phyloP scores from a whole-genome alignment of 2,329 filamentous ascomycete species.

The Trichoderma sp. region DNA sequence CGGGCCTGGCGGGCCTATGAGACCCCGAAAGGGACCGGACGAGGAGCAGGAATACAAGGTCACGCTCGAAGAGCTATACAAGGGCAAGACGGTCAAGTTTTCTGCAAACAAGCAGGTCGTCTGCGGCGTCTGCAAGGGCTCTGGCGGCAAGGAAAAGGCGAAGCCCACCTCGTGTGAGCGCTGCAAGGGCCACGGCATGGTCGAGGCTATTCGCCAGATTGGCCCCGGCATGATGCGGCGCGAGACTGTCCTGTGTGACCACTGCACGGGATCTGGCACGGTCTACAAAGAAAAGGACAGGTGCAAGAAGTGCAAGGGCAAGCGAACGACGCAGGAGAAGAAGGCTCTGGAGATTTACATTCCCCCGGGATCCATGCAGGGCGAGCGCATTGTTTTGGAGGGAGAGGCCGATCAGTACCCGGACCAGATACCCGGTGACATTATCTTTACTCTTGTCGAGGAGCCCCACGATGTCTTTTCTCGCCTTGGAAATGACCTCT shows the following conservation, averaged over 20 bases:
- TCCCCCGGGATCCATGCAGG: constrained; percentile 78
- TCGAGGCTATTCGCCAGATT: constrained; percentile 75
- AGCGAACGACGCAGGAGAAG: constrained; percentile 78
- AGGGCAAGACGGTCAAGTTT: constrained; percentile 97
- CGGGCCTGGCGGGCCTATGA: constrained; percentile 48
- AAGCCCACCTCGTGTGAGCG: constrained; percentile 78
- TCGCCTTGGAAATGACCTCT: constrained; percentile 79
- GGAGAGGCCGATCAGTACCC: constrained; percentile 93
- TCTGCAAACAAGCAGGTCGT: constrained; percentile 91
- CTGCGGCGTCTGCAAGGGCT: constrained; percentile 82
- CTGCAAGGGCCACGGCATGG: constrained; percentile 77
- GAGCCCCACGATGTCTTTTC: constrained; percentile 77
- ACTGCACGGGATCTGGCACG: constrained; percentile 80
- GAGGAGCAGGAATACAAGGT: constrained; percentile 92
- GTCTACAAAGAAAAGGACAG: constrained; percentile 94
- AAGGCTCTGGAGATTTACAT: constrained; percentile 98
- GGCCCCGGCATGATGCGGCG: constrained; percentile 84
- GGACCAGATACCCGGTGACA: constrained; percentile 85
- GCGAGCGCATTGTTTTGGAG: constrained; percentile 84
- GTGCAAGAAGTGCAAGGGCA: constrained; percentile 98
- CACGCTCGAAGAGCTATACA: constrained; percentile 91
- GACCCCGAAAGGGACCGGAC: constrained; percentile 69
- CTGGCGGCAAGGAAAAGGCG: constrained; percentile 86
- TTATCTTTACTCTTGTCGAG: constrained; percentile 84
- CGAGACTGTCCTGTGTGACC: constrained; percentile 73